A percentile compares a stretch with the other conserved stretches of the same genome.
Evolutionary conservation across 2,329 filamentous ascomycete species (phyloP).

Genomic region (Colletotrichum sp.): DNA sequence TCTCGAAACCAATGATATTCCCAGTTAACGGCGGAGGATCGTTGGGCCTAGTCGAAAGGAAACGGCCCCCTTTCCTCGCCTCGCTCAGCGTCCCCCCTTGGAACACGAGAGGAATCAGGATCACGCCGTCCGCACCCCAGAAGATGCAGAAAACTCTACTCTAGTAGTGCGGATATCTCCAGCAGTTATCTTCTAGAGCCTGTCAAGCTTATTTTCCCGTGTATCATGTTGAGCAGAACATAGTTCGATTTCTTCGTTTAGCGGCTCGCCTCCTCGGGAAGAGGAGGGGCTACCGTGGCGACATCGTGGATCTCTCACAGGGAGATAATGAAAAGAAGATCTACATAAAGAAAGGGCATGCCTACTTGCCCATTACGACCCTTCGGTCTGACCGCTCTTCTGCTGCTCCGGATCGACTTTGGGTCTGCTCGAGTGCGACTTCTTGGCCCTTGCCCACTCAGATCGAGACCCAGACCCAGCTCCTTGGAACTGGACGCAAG

Average conservation of each 20-base stretch:
- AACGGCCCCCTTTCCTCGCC: not conserved
- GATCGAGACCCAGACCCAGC: not conserved
- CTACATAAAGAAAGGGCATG: not conserved
- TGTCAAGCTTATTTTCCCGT: conserved; percentile 7
- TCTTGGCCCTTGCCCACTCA: not conserved
- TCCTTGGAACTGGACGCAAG: not conserved
- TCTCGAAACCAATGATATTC: not conserved
- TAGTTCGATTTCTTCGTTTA: not conserved
- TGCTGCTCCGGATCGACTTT: not conserved
- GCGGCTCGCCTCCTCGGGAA: not conserved
- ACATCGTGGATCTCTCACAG: not conserved
- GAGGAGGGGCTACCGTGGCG: not conserved
- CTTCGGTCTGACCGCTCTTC: not conserved
- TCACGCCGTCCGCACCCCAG: not conserved
- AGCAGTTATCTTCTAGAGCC: not conserved
- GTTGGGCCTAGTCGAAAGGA: not conserved
- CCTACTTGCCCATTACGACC: not conserved
- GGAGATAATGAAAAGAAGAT: not conserved
- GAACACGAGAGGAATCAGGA: conserved; percentile 8
- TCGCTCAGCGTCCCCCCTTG: not conserved
- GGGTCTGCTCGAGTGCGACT: not conserved
- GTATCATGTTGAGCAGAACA: not conserved
- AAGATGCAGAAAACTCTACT: conserved; percentile 1
- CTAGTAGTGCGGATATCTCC: not conserved
- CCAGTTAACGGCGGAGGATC: not conserved